Base-by-base conservation (phyloP, 2,329 filamentous ascomycete genomes). In the Trichoderma oligosporum region DNA sequence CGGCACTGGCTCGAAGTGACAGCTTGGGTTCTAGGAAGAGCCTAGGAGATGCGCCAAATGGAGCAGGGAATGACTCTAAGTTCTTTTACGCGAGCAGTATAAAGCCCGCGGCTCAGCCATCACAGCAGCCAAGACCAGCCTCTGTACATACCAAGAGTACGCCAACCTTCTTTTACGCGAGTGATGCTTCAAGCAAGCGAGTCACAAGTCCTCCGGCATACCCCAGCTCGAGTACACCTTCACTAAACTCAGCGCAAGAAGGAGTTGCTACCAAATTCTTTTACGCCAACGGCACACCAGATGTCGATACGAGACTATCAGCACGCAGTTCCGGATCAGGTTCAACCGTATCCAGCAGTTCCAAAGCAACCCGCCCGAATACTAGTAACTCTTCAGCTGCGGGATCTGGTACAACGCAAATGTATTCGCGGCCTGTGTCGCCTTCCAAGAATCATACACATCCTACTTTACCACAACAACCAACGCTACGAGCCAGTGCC, bases 11-110 rank as follows among this genome's bases (percentile, higher is more conserved):
- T 27, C 58, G 45, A 9, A 60, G 18, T 29, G 58, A 60, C n/a
- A 57, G 35, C 36, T 12, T 51, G 36, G 31, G 44, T 22, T 55
- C 57, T 11, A 39, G 54, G 20, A 47, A 29, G 41, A 11, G 42
- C 62, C 42, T 73, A 52, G 62, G 27, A 27, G 67, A 67, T 31
- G 58, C 63, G 12, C 35, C 71, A 51, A 60, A 68, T 52, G 64
- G 68, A 18, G 51, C 65, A 59, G 51, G 62, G 62, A 60, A 67
- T 63, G 61, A 68, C 64, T 70, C 65, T 65, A 93, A 91, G 75
- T 97, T 97, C 79, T 97, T 99, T 71, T 92, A 95, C 70, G 94
- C 92, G 25, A 90, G 86, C 69, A 90, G 96, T 64, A 88, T 82
- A 36, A 86, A 82, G 64, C 72, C 76, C 20, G 62, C 66, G 51